These are phyloP conservation scores for Cadophora luteo-olivacea DNA, from an alignment of 2,329 filamentous ascomycete species.

Conservation along the genomic window DNA sequence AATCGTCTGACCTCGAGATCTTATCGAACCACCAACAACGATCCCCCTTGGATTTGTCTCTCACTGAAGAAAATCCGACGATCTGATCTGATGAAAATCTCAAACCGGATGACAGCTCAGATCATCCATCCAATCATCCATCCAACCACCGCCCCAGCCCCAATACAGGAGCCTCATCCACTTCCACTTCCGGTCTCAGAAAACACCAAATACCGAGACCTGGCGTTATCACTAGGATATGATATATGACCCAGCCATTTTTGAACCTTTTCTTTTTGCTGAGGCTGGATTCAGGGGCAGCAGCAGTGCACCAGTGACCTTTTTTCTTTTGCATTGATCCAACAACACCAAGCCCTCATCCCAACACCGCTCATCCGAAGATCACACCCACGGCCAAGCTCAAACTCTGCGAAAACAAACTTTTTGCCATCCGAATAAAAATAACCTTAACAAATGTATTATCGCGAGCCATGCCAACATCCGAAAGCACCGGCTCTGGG, in stretches of 20 bases:
- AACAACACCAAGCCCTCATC: constrained; percentile 1
- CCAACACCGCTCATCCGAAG: constrained; percentile 6
- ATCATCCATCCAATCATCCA: constrained; percentile 13
- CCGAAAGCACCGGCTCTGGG: not conserved
- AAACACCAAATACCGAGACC: constrained; percentile 5
- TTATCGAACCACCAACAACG: not conserved
- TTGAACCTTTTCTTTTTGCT: too few species aligned
- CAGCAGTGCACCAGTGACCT: not conserved
- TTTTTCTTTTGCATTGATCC: not conserved
- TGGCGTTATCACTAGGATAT: constrained; percentile 10
- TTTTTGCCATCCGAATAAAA: not conserved
- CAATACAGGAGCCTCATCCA: constrained; percentile 9
- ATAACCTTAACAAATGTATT: not conserved
- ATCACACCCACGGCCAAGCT: not conserved
- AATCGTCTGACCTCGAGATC: constrained; percentile 16
- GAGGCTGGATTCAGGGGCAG: not conserved
- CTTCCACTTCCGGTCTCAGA: not conserved
- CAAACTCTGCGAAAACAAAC: constrained; percentile 1
- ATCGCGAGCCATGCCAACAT: not conserved
- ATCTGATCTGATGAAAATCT: constrained; percentile 3
- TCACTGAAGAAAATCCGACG: constrained; percentile 4
- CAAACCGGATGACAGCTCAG: constrained; percentile 7
- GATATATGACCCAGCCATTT: constrained; percentile 2
- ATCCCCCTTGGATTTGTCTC: not conserved
- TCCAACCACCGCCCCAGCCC: constrained; percentile 5